phyloP scores from a whole-genome alignment of 169 alveolate species.

The Plasmodium berghei region DNA sequence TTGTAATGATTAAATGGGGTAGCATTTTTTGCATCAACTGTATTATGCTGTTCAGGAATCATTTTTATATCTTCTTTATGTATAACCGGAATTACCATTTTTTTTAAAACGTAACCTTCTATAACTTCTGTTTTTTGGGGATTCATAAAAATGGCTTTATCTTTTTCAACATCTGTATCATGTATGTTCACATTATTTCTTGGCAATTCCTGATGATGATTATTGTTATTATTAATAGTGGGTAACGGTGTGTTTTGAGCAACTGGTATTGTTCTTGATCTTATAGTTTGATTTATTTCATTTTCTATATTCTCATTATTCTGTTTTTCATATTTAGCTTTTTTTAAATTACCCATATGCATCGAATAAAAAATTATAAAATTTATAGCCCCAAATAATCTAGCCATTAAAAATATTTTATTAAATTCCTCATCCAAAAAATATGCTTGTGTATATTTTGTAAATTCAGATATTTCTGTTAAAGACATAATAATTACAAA shows the following conservation, averaged over 20 bases:
- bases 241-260: neutral
- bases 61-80: conserved; percentile 23
- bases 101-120: conserved; percentile 32
- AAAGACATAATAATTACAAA: conserved; percentile 8
- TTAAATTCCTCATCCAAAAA: conserved; percentile 17
- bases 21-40: neutral
- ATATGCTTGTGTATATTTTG: neutral
- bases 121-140: neutral
- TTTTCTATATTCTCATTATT: neutral
- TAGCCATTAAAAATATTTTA: conserved; percentile 31
- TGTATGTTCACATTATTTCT: neutral
- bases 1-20: conserved; percentile 32
- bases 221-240: neutral
- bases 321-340: neutral
- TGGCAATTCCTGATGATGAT: neutral
- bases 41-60: neutral
- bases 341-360: conserved; percentile 30
- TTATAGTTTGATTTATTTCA: neutral
- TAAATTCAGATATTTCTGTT: conserved; percentile 29
- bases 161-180: neutral
- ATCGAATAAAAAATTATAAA: conserved; percentile 15
- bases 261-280: too few relatives aligned
- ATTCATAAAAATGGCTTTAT: neutral
- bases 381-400: conserved; percentile 32
- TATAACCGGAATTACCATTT: conserved; percentile 41